Base-by-base conservation (phyloP, 805 yeast species). In the Sungouiozyma intestinalis region DNA sequence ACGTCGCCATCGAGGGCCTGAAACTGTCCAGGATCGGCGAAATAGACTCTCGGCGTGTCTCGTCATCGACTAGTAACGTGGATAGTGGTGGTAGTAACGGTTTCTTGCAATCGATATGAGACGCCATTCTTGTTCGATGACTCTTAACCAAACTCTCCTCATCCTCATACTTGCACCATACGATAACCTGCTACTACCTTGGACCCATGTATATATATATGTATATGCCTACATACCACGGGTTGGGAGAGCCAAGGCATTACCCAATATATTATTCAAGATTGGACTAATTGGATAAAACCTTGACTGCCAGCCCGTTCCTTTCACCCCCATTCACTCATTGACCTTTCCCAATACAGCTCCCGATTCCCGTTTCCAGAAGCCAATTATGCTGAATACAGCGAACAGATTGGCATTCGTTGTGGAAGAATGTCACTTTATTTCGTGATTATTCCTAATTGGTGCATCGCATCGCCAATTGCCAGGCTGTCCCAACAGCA, bases 81-180 rank as follows among this genome's bases (percentile, higher is more conserved):
- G 60, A 46, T 35, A 56, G 38, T 3, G 61, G 54, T 13, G 61
- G 61, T 38, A 52, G 39, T 18, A 38, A n/a, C 18, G 47, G 48
- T 42, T 44, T 44, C 14, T 43, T 39, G 11, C 38, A 39, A 13
- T 36, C 33, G 20, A n/a, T 16, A 16, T 36, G 41, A 5, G 27
- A 19, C 3, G 39, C 16, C 36, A 31, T 42, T 17, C n/a, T 6
- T 11, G 11, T 11, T 24, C 29, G 6, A 24, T 7, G 9, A 24
- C 29, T 24, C 29, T 11, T 24, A 11, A 24, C 29, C 6, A 6
- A 7, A 11, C 29, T 24, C 29, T 24, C 6, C 29, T 24, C 29
- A 24, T 11, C 29, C 6, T 6, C 29, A 24, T 11, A 11, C 11
- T 24, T 11, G n/a, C n/a, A n/a, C n/a, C n/a, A n/a, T n/a, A n/a